phyloP scores from a whole-genome alignment of 2,329 filamentous ascomycete genomes.

The Fusarium sp. region DNA sequence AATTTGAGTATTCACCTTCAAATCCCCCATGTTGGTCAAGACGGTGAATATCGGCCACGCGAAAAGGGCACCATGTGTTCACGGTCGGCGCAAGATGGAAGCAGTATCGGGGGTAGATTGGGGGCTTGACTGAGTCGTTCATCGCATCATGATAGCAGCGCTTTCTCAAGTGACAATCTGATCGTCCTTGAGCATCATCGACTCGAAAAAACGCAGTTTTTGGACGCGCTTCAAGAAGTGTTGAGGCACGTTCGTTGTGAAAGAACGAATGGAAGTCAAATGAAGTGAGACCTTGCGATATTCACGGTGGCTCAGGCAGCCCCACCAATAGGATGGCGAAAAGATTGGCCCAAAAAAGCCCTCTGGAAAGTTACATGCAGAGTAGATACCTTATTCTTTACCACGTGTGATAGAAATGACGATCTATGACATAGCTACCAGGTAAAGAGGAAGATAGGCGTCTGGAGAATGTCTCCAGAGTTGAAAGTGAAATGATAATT shows the following conservation, averaged over 20 bases:
- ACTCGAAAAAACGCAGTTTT: background rate
- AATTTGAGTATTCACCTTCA: slow-evolving; percentile 60
- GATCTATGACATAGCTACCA: no score
- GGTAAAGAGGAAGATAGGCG: no score
- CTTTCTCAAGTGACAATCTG: slow-evolving; percentile 9
- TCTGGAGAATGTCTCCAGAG: no score
- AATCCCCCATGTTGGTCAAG: slow-evolving; percentile 66
- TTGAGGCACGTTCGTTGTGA: slow-evolving; percentile 13
- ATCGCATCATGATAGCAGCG: slow-evolving; percentile 62
- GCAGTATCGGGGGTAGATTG: slow-evolving; percentile 73
- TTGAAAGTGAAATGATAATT: no score
- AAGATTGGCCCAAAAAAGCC: background rate
- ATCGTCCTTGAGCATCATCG: slow-evolving; percentile 28
- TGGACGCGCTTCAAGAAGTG: slow-evolving; percentile 4
- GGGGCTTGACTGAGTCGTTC: slow-evolving; percentile 57
- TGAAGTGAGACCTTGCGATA: slow-evolving; percentile 24
- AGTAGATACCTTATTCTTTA: no score
- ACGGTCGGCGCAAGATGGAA: slow-evolving; percentile 74
- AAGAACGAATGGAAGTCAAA: slow-evolving; percentile 3
- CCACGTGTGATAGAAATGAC: no score
- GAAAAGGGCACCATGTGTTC: slow-evolving; percentile 72
- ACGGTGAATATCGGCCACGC: slow-evolving; percentile 63
- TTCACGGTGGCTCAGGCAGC: slow-evolving; percentile 13
- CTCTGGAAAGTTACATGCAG: background rate
- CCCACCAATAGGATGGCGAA: slow-evolving; percentile 10